Percentiles rank a stretch among this genome's conserved stretches.
Evolutionary conservation across 2,329 filamentous ascomycete species (phyloP).

Genomic region (Pseudocercospora macadamiae): DNA sequence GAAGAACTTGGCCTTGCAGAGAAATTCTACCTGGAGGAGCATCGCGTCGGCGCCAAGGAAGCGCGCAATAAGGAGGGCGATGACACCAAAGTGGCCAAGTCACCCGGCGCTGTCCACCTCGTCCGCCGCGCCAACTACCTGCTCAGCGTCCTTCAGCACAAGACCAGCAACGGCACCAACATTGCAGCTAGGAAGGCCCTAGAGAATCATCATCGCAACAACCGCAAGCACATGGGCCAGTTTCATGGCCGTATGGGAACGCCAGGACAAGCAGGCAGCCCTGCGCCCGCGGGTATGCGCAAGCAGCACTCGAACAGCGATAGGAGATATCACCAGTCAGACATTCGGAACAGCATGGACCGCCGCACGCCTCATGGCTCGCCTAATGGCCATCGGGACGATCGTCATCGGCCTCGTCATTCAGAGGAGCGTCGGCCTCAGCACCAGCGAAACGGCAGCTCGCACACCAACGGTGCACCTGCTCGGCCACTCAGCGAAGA

Average conservation of each 20-base stretch:
- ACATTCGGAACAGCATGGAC: slow-evolving; percentile 42
- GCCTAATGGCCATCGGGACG: slow-evolving; percentile 50
- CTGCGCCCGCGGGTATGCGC: slow-evolving; percentile 56
- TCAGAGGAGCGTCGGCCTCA: slow-evolving; percentile 53
- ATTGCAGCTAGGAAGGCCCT: slow-evolving; percentile 74
- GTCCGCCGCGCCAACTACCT: slow-evolving; percentile 94
- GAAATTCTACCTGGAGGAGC: slow-evolving; percentile 95
- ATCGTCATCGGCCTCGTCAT: slow-evolving; percentile 59
- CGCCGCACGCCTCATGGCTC: slow-evolving; percentile 45
- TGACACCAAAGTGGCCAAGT: slow-evolving; percentile 74
- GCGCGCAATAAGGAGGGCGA: slow-evolving; percentile 76
- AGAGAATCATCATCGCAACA: slow-evolving; percentile 93
- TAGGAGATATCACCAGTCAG: slow-evolving; percentile 35
- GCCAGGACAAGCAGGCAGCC: slow-evolving; percentile 69
- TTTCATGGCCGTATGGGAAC: slow-evolving; percentile 57
- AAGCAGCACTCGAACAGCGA: slow-evolving; percentile 40
- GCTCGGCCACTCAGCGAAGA: slow-evolving; percentile 43
- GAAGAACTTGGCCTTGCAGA: slow-evolving; percentile 80
- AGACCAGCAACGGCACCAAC: slow-evolving; percentile 67
- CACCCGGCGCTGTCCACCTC: slow-evolving; percentile 94
- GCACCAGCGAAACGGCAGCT: slow-evolving; percentile 45
- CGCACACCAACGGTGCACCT: slow-evolving; percentile 42
- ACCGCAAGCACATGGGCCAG: slow-evolving; percentile 73
- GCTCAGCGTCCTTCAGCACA: slow-evolving; percentile 89
- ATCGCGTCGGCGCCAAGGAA: slow-evolving; percentile 96